Evolutionary conservation across 2,329 filamentous ascomycete species (phyloP).

Genomic region (Xylaria sp.): DNA sequence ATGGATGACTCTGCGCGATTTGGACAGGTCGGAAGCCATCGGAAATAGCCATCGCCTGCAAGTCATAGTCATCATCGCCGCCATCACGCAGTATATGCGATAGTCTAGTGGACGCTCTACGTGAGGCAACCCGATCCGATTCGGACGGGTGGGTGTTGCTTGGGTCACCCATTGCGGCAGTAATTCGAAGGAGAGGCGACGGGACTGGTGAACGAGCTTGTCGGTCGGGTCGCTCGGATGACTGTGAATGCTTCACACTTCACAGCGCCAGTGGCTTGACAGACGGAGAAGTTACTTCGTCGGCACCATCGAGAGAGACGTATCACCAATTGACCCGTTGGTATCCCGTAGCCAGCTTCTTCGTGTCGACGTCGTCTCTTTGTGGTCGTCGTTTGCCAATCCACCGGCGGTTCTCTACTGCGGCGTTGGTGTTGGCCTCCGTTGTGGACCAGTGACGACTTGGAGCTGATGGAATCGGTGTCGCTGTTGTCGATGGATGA

Average conservation of each 20-base stretch:
- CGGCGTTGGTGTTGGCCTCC: neutral
- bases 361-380: conserved; percentile 7
- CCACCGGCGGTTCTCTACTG: neutral
- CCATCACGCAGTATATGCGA: conserved; percentile 45
- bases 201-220: conserved; percentile 32
- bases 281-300: conserved; percentile 40
- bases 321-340: conserved; percentile 11
- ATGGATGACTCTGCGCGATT: conserved; percentile 39
- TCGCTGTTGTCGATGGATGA: neutral
- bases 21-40: conserved; percentile 49
- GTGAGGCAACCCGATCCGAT: conserved; percentile 56
- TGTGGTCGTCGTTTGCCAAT: conserved; percentile 5
- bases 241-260: conserved; percentile 43
- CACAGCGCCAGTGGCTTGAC: conserved; percentile 46
- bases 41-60: conserved; percentile 62
- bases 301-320: conserved; percentile 44
- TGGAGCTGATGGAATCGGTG: conserved; percentile 5
- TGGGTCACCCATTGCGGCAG: conserved; percentile 54
- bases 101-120: conserved; percentile 54
- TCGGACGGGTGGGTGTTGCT: conserved; percentile 52
- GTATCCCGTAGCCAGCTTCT: conserved; percentile 3
- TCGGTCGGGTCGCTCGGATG: conserved; percentile 33
- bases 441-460: conserved; percentile 12
- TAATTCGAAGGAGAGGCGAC: neutral
- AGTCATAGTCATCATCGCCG: conserved; percentile 61